Conservation (phyloP, 306 rosid genomes). For the Rosa lucieae region DNA sequence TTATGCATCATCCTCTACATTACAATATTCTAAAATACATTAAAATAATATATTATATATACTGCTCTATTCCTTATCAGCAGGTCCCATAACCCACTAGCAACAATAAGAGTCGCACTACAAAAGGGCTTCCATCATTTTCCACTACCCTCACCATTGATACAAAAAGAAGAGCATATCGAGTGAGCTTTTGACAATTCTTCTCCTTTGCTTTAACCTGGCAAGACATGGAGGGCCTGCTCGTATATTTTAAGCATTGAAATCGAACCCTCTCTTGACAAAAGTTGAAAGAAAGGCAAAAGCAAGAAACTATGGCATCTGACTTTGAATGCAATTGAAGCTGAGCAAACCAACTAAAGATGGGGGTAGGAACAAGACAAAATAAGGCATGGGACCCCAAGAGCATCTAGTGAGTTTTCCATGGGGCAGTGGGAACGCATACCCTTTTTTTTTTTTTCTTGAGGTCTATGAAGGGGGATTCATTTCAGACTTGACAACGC, state of each 20-base stretch:
- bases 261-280: constrained; percentile 60
- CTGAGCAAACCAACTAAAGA: constrained; percentile 40
- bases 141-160: constrained; percentile 74
- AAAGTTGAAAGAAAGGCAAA: constrained; percentile 51
- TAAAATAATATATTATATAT: constrained; percentile 21
- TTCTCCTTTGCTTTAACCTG: constrained; percentile 56
- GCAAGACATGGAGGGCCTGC: constrained; percentile 54
- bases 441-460: constrained; percentile 12
- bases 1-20: constrained; percentile 34
- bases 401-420: constrained; percentile 32
- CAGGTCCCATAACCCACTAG: constrained; percentile 94
- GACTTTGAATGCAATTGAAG: constrained; percentile 86
- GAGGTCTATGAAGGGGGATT: constrained; percentile 69
- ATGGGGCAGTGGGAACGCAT: constrained; percentile 32
- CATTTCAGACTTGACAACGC: constrained; percentile 72
- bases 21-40: constrained; percentile 45
- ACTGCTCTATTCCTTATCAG: constrained; percentile 42
- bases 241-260: constrained; percentile 52
- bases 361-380: constrained; percentile 52
- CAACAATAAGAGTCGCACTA: constrained; percentile 46
- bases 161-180: constrained; percentile 59
- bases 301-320: constrained; percentile 68
- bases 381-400: constrained; percentile 45
- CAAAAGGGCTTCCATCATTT: constrained; percentile 66
- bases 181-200: constrained; percentile 68